Percentiles rank a stretch among this genome's conserved stretches.
These are phyloP conservation scores for Cutaneotrichosporon curvatum DNA, from an alignment of 1,284 basidiomycete genomes.

Conservation along the genomic window DNA sequence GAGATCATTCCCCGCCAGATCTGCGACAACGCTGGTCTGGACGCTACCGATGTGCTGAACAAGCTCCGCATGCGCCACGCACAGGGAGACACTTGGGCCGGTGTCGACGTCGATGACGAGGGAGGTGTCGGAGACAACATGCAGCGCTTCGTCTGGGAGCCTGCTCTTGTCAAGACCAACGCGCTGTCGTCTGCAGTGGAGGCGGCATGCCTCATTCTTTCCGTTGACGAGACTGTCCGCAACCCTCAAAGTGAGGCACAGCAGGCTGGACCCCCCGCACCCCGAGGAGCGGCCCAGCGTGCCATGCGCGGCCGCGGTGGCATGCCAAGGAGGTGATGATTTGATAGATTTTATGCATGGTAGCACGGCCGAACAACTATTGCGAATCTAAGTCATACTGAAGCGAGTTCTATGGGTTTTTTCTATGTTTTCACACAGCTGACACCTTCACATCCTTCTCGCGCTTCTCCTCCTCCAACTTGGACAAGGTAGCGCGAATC, in stretches of 20 bases:
- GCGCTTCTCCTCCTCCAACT: too few relatives aligned
- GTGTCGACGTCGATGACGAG: slow-evolving; percentile 91
- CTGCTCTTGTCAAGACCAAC: slow-evolving; percentile 89
- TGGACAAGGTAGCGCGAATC: slow-evolving; percentile 14
- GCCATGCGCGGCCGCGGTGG: slow-evolving; percentile 63
- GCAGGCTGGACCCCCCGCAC: slow-evolving; percentile 66
- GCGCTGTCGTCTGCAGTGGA: slow-evolving; percentile 91
- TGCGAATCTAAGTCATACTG: neutral
- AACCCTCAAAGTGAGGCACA: slow-evolving; percentile 77
- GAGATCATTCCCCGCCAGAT: slow-evolving; percentile 98
- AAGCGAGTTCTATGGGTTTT: too few relatives aligned
- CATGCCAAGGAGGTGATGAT: slow-evolving; percentile 7
- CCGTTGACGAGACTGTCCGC: slow-evolving; percentile 88
- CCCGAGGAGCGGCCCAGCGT: slow-evolving; percentile 72
- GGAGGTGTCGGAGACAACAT: slow-evolving; percentile 92
- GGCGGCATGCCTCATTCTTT: slow-evolving; percentile 90
- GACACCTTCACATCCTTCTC: too few relatives aligned
- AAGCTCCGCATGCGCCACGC: slow-evolving; percentile 96
- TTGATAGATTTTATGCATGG: slow-evolving; percentile 6
- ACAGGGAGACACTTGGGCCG: slow-evolving; percentile 75
- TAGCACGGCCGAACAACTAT: neutral
- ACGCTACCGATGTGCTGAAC: slow-evolving; percentile 96
- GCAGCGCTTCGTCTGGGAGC: slow-evolving; percentile 98
- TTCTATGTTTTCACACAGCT: too few relatives aligned
- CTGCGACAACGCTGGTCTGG: slow-evolving; percentile 95